These are phyloP conservation scores for Xylaria sp. DNA, from an alignment of 495 filamentous ascomycete species.

Conservation along the genomic window DNA sequence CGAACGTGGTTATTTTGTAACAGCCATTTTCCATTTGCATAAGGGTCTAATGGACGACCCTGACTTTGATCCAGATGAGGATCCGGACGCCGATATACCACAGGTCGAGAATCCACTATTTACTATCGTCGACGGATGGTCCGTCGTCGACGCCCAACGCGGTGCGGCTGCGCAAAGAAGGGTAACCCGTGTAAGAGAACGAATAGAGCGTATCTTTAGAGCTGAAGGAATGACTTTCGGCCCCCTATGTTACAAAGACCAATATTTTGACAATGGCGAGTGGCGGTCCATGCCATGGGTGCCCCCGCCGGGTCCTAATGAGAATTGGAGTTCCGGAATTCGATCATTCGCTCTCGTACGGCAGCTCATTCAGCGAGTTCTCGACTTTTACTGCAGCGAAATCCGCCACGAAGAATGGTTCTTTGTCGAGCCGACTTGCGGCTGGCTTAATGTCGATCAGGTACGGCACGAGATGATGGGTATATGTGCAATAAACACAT, in stretches of 20 bases:
- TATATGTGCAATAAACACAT: constrained; percentile 4
- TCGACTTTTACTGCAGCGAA: background rate
- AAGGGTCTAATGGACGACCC: background rate
- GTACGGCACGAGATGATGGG: constrained; percentile 25
- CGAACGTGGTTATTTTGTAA: constrained; percentile 16
- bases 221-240: background rate
- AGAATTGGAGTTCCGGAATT: constrained; percentile 15
- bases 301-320: background rate
- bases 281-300: constrained; percentile 14
- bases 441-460: constrained; percentile 24
- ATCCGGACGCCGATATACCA: constrained; percentile 1
- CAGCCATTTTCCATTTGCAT: constrained; percentile 17
- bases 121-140: constrained; percentile 2
- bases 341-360: constrained; percentile 17
- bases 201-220: background rate
- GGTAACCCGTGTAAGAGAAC: background rate
- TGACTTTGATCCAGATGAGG: background rate
- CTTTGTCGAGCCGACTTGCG: background rate
- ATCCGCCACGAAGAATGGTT: background rate
- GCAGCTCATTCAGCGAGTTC: constrained; percentile 12
- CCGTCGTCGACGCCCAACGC: constrained; percentile 18
- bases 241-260: background rate
- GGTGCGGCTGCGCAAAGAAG: background rate
- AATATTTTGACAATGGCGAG: background rate
- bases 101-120: background rate